A percentile compares a stretch with the other conserved stretches of the same genome.
Conservation (phyloP, 2,329 filamentous ascomycete genomes). For the Meredithiella fracta region DNA sequence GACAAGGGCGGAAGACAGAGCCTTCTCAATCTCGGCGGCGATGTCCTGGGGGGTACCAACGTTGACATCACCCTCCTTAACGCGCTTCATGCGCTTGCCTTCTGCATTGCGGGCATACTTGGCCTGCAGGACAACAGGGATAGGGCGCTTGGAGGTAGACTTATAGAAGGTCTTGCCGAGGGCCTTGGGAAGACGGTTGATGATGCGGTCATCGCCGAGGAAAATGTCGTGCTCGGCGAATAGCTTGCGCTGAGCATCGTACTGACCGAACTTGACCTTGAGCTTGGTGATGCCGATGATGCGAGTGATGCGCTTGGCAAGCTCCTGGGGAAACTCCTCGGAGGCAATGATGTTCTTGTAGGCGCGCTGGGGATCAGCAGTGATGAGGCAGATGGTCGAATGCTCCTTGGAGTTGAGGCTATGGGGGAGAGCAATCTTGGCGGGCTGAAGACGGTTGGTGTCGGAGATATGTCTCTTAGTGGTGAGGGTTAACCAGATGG, state of each 20-base stretch:
- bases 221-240: slow-evolving; percentile 81
- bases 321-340: slow-evolving; percentile 49
- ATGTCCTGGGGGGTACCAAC: slow-evolving; percentile 40
- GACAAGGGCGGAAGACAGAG: slow-evolving; percentile 61
- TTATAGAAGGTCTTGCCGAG: slow-evolving; percentile 93
- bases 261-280: slow-evolving; percentile 66
- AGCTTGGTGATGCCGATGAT: slow-evolving; percentile 75
- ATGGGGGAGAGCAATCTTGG: slow-evolving; percentile 66
- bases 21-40: slow-evolving; percentile 65
- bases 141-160: slow-evolving; percentile 62
- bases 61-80: slow-evolving; percentile 22
- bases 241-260: slow-evolving; percentile 72
- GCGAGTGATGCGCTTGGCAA: slow-evolving; percentile 51
- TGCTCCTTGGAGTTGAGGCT: slow-evolving; percentile 51
- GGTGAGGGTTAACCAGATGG: slow-evolving; percentile 45
- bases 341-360: slow-evolving; percentile 80
- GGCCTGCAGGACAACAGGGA: slow-evolving; percentile 58
- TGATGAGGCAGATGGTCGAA: slow-evolving; percentile 70
- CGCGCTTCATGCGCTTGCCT: slow-evolving; percentile 37
- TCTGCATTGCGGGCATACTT: slow-evolving; percentile 11
- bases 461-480: slow-evolving; percentile 53
- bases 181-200: slow-evolving; percentile 52
- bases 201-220: slow-evolving; percentile 77
- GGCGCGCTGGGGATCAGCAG: slow-evolving; percentile 60
- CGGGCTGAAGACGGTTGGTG: slow-evolving; percentile 64